Evolutionary conservation across 2,329 filamentous ascomycete species (phyloP), one percentile per base, ranked within the genome.

Genomic region (Rutstroemia sp.): DNA sequence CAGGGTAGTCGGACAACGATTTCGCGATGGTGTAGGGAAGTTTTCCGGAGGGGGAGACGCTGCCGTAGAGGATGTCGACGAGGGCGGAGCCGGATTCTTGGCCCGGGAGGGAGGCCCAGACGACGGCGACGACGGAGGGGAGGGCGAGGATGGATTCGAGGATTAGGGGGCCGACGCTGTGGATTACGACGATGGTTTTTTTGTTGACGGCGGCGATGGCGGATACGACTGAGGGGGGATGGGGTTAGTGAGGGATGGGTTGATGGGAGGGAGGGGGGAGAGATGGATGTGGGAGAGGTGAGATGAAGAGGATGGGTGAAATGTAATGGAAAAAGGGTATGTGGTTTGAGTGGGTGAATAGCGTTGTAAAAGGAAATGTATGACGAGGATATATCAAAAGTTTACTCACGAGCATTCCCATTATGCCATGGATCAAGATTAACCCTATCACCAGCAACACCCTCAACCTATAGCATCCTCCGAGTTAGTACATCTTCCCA

Each of bases 391-490:
- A 10, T 12, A 34, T 34, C 12, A 14, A 34, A 34, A 34, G 2
- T 34, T 9, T 12, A 34, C 30, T 34, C 12, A 34, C 30, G 72
- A 5, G 57, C 58, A 45, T 66, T 67, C n/a, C 65, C 65, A 0
- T 67, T 71, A 61, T 87, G 83, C 16, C 80, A 83, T 52, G 81
- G 81, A 59, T 86, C 85, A 64, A 94, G 88, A 30, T 78, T 77
- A 36, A 88, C 73, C 8, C 76, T 76, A 1, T 81, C 76, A 44
- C 82, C 77, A 54, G 87, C 77, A 36, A 54, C 57, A 7, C 60
- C 61, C 58, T 67, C 64, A 27, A 64, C 61, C 61, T 64, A n/a
- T 64, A 17, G 19, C 16, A 12, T 3, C 30, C 30, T 2, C 30
- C 30, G 12, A 34, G 30, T 34, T 9, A 34, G 4, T 10, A 34